phyloP scores from a whole-genome alignment of 371 early-diverging fungal genomes.

The Rhizopus sp. region DNA sequence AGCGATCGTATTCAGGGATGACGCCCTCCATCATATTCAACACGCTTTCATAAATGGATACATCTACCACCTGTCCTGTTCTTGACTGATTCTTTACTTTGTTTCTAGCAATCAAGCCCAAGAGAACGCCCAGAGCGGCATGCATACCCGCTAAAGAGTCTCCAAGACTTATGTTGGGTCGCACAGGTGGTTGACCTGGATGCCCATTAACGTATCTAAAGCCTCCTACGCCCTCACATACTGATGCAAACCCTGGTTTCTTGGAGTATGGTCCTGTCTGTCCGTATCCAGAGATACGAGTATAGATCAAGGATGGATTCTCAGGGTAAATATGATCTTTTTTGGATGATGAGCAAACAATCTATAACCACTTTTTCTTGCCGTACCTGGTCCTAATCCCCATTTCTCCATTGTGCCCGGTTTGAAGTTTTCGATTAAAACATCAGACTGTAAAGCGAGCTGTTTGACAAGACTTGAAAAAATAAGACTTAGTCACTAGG shows the following conservation, averaged over 20 bases:
- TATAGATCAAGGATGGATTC: slow-evolving; percentile 51
- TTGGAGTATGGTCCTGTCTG: slow-evolving; percentile 59
- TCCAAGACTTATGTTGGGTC: slow-evolving; percentile 59
- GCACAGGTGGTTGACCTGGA: slow-evolving; percentile 51
- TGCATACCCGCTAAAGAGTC: slow-evolving; percentile 62
- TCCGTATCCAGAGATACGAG: slow-evolving; percentile 59
- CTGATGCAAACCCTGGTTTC: slow-evolving; percentile 58
- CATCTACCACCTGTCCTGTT: slow-evolving; percentile 60
- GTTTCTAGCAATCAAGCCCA: slow-evolving; percentile 45
- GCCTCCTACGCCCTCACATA: slow-evolving; percentile 62
- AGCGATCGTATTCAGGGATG: slow-evolving; percentile 57
- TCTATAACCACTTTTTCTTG: neutral
- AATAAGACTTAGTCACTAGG: neutral
- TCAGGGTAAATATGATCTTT: slow-evolving; percentile 44
- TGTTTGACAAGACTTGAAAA: slow-evolving; percentile 42
- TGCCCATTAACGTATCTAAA: slow-evolving; percentile 55
- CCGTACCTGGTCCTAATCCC: slow-evolving; percentile 58
- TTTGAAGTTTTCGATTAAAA: slow-evolving; percentile 60
- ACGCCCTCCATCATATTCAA: slow-evolving; percentile 62
- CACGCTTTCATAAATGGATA: slow-evolving; percentile 58
- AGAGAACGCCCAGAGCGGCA: slow-evolving; percentile 50
- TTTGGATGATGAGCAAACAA: neutral
- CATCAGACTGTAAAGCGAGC: slow-evolving; percentile 51
- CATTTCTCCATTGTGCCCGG: slow-evolving; percentile 66
- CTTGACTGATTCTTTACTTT: slow-evolving; percentile 20